Percentiles rank a stretch among this genome's conserved stretches.
Conservation (phyloP, 257 asterid species). For the Solanum clarkiae region DNA sequence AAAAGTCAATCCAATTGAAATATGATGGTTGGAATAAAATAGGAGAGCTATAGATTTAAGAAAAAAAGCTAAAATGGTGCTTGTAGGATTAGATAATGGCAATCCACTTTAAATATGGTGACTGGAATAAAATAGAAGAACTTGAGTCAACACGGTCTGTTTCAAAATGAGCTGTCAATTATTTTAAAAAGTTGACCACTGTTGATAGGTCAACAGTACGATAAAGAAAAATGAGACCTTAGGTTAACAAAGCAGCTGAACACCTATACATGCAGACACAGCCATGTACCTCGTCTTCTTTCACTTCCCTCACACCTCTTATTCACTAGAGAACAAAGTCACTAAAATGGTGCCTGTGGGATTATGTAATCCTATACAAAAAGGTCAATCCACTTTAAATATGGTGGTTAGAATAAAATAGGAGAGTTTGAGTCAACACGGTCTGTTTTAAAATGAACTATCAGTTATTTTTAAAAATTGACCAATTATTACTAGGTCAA, state of each 20-base stretch:
- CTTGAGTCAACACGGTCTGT: not conserved
- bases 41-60: not conserved
- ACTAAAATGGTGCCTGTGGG: not conserved
- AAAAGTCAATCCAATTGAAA: not conserved
- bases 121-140: not conserved
- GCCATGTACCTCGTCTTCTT: not conserved
- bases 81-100: not conserved
- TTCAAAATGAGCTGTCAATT: not conserved
- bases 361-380: not conserved
- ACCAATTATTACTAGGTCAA: not conserved
- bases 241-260: not conserved
- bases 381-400: not conserved
- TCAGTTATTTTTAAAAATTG: not conserved
- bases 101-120: not conserved
- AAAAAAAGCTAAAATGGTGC: not conserved
- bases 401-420: not conserved
- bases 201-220: not conserved
- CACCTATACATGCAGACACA: not conserved
- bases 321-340: not conserved
- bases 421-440: not conserved
- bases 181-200: not conserved
- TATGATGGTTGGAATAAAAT: not conserved
- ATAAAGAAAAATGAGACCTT: not conserved
- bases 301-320: not conserved
- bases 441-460: not conserved